phyloP scores from a whole-genome alignment of 768 basidiomycete species.

The Lentinula sp. region DNA sequence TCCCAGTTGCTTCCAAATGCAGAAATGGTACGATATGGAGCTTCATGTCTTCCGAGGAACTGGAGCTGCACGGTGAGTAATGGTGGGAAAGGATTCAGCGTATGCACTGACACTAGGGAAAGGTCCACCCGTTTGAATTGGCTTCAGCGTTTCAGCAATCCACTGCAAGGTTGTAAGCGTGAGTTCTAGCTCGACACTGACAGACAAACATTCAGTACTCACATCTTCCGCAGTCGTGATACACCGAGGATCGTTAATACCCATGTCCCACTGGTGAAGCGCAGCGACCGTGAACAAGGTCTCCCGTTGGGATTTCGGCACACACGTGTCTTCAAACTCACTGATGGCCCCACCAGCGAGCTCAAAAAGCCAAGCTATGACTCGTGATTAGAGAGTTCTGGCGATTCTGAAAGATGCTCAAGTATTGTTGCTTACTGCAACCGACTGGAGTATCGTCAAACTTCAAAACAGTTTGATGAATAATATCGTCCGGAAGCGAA shows the following conservation, averaged over 20 bases:
- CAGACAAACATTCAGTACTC: slow-evolving; percentile 12
- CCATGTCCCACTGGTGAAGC: slow-evolving; percentile 90
- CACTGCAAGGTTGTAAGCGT: slow-evolving; percentile 40
- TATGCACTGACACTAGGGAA: slow-evolving; percentile 67
- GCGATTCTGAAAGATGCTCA: neutral
- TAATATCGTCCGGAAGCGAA: slow-evolving; percentile 82
- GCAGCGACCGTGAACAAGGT: slow-evolving; percentile 84
- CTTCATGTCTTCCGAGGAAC: slow-evolving; percentile 74
- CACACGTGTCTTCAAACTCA: slow-evolving; percentile 68
- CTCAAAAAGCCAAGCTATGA: slow-evolving; percentile 86
- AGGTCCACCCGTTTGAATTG: slow-evolving; percentile 73
- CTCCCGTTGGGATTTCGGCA: slow-evolving; percentile 75
- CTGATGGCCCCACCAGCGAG: slow-evolving; percentile 75
- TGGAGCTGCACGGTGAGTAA: slow-evolving; percentile 19
- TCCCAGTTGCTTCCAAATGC: slow-evolving; percentile 76
- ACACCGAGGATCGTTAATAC: slow-evolving; percentile 75
- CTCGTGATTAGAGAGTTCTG: neutral
- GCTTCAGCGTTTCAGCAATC: slow-evolving; percentile 69
- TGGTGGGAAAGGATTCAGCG: slow-evolving; percentile 10
- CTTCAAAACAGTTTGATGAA: slow-evolving; percentile 75
- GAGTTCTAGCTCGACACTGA: neutral
- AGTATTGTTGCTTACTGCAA: slow-evolving; percentile 61
- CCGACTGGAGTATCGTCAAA: slow-evolving; percentile 85
- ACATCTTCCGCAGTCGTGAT: slow-evolving; percentile 80
- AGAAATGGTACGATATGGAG: slow-evolving; percentile 51